These are phyloP conservation scores for Batrachochytrium dendrobatidis DNA, from an alignment of 371 early-diverging fungal genomes.

Conservation along the genomic window DNA sequence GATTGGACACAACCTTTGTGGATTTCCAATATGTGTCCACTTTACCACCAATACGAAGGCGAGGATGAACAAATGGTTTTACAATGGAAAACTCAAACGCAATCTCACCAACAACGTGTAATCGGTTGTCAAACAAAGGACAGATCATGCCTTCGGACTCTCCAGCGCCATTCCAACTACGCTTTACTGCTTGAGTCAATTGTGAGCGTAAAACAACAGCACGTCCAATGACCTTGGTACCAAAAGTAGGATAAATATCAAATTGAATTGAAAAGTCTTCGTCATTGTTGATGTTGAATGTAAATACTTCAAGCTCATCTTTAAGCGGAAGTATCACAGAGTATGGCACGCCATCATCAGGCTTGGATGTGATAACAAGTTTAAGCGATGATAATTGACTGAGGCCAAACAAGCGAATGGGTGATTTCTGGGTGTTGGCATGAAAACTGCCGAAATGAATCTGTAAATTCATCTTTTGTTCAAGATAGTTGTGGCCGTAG, in stretches of 20 bases:
- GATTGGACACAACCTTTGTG: constrained; percentile 78
- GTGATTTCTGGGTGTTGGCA: constrained; percentile 14
- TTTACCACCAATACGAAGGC: constrained; percentile 83
- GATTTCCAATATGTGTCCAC: constrained; percentile 97
- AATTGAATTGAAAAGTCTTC: constrained; percentile 77
- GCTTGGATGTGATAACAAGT: constrained; percentile 59
- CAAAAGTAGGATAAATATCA: constrained; percentile 89
- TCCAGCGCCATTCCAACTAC: constrained; percentile 29
- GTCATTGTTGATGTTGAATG: constrained; percentile 72
- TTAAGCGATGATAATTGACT: constrained; percentile 51
- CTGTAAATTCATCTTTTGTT: constrained; percentile 74
- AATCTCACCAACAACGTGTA: constrained; percentile 85
- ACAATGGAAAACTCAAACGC: constrained; percentile 74
- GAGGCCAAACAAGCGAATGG: constrained; percentile 37
- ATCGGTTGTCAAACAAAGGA: constrained; percentile 80
- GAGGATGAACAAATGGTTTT: constrained; percentile 77
- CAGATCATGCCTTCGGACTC: constrained; percentile 44
- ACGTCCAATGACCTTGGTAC: constrained; percentile 85
- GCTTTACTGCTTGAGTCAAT: constrained; percentile 36
- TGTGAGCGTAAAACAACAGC: constrained; percentile 71
- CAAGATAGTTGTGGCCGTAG: constrained; percentile 91
- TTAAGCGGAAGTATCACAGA: constrained; percentile 82
- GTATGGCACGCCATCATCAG: constrained; percentile 84
- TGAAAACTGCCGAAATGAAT: constrained; percentile 46
- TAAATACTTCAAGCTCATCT: constrained; percentile 68